phyloP scores from a whole-genome alignment of 2,329 filamentous ascomycete species.

The Hortaea sp. region DNA sequence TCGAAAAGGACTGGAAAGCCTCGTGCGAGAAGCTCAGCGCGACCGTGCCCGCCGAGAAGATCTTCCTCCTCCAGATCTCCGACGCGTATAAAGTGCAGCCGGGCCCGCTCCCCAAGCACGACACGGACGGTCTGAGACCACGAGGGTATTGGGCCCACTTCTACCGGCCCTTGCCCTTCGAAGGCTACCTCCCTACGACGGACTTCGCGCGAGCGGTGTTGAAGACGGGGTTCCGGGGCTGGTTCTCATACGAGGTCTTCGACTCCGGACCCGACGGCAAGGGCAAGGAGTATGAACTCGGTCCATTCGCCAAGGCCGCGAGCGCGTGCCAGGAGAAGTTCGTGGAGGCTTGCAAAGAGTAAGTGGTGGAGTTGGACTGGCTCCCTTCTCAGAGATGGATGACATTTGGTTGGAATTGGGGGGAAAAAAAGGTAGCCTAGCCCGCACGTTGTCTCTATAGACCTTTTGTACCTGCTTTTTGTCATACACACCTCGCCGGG shows the following conservation, averaged over 20 bases:
- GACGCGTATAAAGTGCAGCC: constrained; percentile 57
- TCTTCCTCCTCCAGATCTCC: constrained; percentile 64
- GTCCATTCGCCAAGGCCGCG: constrained; percentile 23
- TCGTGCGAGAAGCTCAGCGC: constrained; percentile 32
- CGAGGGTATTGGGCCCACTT: constrained; percentile 62
- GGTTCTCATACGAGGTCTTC: constrained; percentile 63
- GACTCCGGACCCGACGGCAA: constrained; percentile 48
- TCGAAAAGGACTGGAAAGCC: constrained; percentile 33
- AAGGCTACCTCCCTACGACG: constrained; percentile 60
- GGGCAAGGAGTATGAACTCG: constrained; percentile 42
- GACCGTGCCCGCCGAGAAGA: constrained; percentile 57
- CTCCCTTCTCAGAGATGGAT: too few relatives aligned
- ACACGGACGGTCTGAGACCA: constrained; percentile 47
- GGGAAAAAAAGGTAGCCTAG: too few relatives aligned
- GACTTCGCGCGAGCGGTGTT: constrained; percentile 57
- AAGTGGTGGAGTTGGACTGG: too few relatives aligned
- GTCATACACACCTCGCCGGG: too few relatives aligned
- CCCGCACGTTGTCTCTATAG: too few relatives aligned
- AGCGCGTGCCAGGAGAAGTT: constrained; percentile 28
- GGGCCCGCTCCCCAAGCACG: constrained; percentile 43
- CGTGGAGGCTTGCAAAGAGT: constrained; percentile 22
- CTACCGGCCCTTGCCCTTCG: constrained; percentile 57
- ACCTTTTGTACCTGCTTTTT: too few relatives aligned
- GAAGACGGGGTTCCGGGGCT: constrained; percentile 55
- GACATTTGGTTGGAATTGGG: too few relatives aligned